phyloP scores from a whole-genome alignment of 208 protist genomes.

The Acanthamoeba sp. region DNA sequence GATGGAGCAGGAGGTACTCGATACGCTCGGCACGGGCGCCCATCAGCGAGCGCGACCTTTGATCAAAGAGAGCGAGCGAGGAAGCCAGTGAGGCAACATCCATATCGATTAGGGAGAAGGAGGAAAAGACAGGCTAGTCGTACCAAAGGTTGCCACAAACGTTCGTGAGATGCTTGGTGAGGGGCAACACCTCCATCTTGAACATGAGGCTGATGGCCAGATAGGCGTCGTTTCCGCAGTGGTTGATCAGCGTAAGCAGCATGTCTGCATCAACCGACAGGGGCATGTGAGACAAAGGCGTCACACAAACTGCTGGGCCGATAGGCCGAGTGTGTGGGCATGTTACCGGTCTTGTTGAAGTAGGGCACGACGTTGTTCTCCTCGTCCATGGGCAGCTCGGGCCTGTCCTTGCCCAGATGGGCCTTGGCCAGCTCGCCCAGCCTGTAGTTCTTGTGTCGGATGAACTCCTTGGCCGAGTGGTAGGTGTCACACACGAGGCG shows the following conservation, averaged over 20 bases:
- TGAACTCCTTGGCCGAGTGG: constrained; percentile 93
- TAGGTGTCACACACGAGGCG: constrained; percentile 97
- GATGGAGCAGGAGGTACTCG: constrained; percentile 99
- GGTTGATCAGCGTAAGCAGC: constrained; percentile 70
- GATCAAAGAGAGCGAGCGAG: not conserved
- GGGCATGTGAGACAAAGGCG: not conserved
- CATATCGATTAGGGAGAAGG: not conserved
- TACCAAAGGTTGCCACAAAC: constrained; percentile 97
- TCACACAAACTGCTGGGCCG: not conserved
- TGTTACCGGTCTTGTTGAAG: not conserved
- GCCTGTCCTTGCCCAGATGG: constrained; percentile 82
- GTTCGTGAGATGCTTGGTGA: constrained; percentile 98
- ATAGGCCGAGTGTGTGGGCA: too few species aligned
- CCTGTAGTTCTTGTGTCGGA: constrained; percentile 86
- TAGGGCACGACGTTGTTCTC: constrained; percentile 36
- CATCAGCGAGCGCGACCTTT: constrained; percentile 90
- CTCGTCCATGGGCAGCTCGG: constrained; percentile 64
- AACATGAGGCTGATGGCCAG: constrained; percentile 93
- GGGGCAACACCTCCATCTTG: constrained; percentile 96
- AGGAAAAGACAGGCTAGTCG: not conserved
- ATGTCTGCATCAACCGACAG: constrained; percentile 22
- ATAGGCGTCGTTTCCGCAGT: constrained; percentile 89
- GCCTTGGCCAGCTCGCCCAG: constrained; percentile 81
- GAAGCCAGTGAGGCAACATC: not conserved
- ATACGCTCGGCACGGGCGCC: constrained; percentile 97